Percentiles rank a stretch among this genome's conserved stretches.
Conservation (phyloP, 352 stramenopile species). For the Globisporangium camurandrum region DNA sequence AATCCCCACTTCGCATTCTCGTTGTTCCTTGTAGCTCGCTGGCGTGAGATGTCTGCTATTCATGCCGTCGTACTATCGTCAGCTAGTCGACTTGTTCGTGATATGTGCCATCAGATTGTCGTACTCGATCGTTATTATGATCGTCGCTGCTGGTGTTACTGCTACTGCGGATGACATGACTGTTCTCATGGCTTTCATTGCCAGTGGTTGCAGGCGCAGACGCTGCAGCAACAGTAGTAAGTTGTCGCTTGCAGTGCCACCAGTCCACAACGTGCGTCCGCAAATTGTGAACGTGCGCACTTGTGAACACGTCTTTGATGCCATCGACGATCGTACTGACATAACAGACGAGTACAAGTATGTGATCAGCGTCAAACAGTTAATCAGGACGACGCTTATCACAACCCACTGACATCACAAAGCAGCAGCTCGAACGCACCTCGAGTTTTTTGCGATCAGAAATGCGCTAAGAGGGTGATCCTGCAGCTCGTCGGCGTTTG, state of each 20-base stretch:
- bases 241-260: conserved; percentile 24
- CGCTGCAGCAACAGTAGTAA: no score
- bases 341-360: no score
- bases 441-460: conserved; percentile 14
- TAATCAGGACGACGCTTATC: no score
- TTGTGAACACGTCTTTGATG: conserved; percentile 41
- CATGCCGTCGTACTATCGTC: no score
- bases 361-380: no score
- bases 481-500: conserved; percentile 22
- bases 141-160: background rate
- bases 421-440: conserved; percentile 1
- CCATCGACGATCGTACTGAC: conserved; percentile 46
- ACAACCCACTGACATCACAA: no score
- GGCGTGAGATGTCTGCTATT: no score
- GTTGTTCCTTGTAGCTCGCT: no score
- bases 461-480: conserved; percentile 7
- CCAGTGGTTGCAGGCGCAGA: background rate
- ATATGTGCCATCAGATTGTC: no score
- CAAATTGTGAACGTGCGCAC: conserved; percentile 45
- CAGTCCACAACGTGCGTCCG: conserved; percentile 27
- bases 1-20: no score
- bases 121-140: no score
- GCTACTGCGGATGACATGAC: background rate
- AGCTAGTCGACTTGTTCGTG: no score
- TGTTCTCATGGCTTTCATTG: background rate